Evolutionary conservation across 306 rosid genomes (phyloP).

Genomic region (Begonia loranthoides): DNA sequence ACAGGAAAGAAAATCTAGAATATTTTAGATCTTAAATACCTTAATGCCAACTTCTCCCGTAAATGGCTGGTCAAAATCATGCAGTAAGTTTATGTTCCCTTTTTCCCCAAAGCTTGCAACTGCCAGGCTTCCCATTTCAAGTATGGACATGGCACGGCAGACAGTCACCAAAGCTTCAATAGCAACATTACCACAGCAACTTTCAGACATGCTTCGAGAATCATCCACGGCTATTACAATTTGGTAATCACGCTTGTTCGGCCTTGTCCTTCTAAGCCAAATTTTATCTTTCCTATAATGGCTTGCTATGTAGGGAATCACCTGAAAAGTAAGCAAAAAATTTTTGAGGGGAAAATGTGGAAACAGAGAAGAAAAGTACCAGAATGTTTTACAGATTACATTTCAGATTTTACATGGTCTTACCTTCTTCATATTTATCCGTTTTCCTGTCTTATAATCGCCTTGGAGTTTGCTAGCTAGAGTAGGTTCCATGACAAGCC

Average conservation of each 20-base stretch:
- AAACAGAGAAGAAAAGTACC: not conserved
- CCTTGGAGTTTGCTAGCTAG: conserved; percentile 90
- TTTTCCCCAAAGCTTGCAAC: conserved; percentile 85
- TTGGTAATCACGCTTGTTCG: conserved; percentile 94
- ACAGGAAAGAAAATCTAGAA: no score
- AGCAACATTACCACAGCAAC: conserved; percentile 58
- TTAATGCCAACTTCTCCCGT: conserved; percentile 65
- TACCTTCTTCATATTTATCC: conserved; percentile 93
- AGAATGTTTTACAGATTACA: not conserved
- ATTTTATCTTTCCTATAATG: conserved; percentile 71
- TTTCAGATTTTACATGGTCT: no score
- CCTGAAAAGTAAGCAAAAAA: conserved; percentile 19
- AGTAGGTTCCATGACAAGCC: conserved; percentile 87
- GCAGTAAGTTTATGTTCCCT: conserved; percentile 69
- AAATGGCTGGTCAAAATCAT: conserved; percentile 75
- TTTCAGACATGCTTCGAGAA: conserved; percentile 87
- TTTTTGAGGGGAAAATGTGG: not conserved
- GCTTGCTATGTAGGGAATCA: conserved; percentile 78
- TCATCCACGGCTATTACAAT: conserved; percentile 89
- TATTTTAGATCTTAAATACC: conserved; percentile 18
- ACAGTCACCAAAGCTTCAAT: conserved; percentile 82
- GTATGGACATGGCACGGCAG: conserved; percentile 80
- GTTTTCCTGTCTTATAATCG: conserved; percentile 83
- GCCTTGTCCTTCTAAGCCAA: conserved; percentile 86
- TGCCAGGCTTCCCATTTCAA: conserved; percentile 78